Evolutionary conservation across 2,329 filamentous ascomycete species (phyloP), one percentile per base, ranked within the genome.

Genomic region (Colletotrichum costaricense): DNA sequence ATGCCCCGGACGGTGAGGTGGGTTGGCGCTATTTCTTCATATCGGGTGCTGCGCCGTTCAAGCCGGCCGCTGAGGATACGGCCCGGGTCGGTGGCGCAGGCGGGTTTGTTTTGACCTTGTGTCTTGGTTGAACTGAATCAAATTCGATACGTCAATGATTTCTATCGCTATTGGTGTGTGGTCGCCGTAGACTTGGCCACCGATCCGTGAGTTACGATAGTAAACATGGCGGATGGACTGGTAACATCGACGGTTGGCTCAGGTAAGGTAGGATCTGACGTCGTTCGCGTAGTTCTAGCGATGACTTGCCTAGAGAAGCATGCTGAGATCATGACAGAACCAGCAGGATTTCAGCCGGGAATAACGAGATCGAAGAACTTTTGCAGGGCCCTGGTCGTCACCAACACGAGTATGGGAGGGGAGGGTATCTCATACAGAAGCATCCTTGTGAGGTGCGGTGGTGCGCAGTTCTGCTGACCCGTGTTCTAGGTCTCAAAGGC

Each of bases 291-390:
- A 42, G 0, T 42, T 42, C 16, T 2, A 42, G 38, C 38, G 38
- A 42, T 42, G 35, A n/a, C 59, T 55, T 33, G 54, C 54, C 30
- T 56, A 59, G 54, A 42, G 66, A 69, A 69, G 59, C 54, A 69
- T 54, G 54, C 3, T 64, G 66, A 62, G 57, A 57, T 69, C 69
- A 63, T 59, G 54, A 49, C 30, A 26, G 28, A 6, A 56, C 24
- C 58, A 58, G 42, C 19, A 56, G n/a, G 12, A 16, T 5, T 33
- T 33, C 24, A 14, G 52, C 59, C 58, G 66, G 66, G 66, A 72
- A 69, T 64, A 64, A 55, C 54, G n/a, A 56, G 42, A 54, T 11
- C 28, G 11, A 35, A 30, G 55, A 22, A 68, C 46, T 62, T 57
- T 35, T n/a, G 58, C 38, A 26, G 28, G 56, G 9, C 42, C 19